These are phyloP conservation scores for Cryptococcus sp. DNA, from an alignment of 1,284 basidiomycete genomes.

Conservation along the genomic window DNA sequence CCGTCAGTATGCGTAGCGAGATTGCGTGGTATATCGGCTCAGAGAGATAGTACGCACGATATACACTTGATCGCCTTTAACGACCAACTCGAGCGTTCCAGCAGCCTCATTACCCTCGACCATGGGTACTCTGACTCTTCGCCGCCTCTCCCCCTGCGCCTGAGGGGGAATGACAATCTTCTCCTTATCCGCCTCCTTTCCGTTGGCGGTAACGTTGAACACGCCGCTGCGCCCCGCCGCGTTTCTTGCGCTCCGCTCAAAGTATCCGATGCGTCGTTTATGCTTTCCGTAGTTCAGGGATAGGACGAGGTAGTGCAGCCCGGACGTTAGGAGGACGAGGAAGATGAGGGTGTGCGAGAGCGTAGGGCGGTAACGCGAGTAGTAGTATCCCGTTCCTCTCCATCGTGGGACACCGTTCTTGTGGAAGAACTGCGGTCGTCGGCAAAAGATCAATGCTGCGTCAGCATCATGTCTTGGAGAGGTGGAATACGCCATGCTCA, in stretches of 20 bases:
- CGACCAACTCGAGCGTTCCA: constrained; percentile 48
- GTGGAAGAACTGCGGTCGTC: constrained; percentile 47
- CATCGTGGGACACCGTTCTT: constrained; percentile 54
- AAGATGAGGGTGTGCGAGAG: constrained; percentile 75
- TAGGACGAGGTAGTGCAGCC: constrained; percentile 77
- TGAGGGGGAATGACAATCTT: constrained; percentile 7
- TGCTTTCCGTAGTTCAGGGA: constrained; percentile 74
- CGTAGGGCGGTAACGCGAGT: constrained; percentile 87
- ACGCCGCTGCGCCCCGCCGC: constrained; percentile 69
- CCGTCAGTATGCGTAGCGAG: constrained; percentile 3
- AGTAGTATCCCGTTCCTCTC: constrained; percentile 70
- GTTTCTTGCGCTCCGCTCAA: constrained; percentile 64
- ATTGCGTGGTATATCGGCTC: background rate
- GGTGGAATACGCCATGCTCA: too few species aligned
- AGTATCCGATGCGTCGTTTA: constrained; percentile 66
- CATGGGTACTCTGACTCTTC: constrained; percentile 52
- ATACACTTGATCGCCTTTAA: constrained; percentile 47
- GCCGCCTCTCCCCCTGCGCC: constrained; percentile 18
- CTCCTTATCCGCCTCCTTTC: constrained; percentile 6
- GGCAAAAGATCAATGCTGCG: background rate
- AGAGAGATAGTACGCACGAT: constrained; percentile 38
- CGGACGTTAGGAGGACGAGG: constrained; percentile 70
- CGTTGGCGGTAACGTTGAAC: constrained; percentile 9
- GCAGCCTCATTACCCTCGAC: constrained; percentile 41
- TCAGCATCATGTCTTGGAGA: too few species aligned